Conservation (phyloP, 495 filamentous ascomycete species). For the Trichoderma parareesei region DNA sequence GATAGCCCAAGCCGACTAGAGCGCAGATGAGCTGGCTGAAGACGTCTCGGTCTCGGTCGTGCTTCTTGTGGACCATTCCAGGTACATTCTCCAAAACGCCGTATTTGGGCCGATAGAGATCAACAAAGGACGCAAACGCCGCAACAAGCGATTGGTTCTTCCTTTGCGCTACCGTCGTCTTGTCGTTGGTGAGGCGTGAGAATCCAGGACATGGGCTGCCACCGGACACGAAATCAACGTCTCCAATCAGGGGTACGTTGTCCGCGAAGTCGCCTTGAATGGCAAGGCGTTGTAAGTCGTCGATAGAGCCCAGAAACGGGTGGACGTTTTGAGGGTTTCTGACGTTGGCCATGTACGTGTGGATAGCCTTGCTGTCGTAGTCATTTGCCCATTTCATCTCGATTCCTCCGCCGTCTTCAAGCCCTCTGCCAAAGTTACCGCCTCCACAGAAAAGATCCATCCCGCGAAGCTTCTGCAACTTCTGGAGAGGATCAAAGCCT, state of each 20-base stretch:
- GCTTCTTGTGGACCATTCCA: constrained; percentile 41
- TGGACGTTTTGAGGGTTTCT: constrained; percentile 21
- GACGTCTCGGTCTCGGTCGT: constrained; percentile 43
- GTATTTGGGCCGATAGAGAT: constrained; percentile 64
- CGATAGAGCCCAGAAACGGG: constrained; percentile 59
- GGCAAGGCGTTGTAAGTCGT: constrained; percentile 53
- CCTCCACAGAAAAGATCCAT: constrained; percentile 67
- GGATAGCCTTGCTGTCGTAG: constrained; percentile 50
- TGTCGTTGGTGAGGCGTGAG: constrained; percentile 48
- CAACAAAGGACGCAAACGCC: constrained; percentile 62
- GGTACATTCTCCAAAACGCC: constrained; percentile 67
- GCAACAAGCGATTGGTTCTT: constrained; percentile 65
- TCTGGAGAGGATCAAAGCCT: constrained; percentile 43
- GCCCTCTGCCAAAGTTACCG: constrained; percentile 63
- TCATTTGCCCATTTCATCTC: constrained; percentile 59
- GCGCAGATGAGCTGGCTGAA: constrained; percentile 61
- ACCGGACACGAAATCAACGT: constrained; percentile 60
- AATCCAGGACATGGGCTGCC: constrained; percentile 71
- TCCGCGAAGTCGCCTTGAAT: constrained; percentile 38
- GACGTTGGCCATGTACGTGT: constrained; percentile 59
- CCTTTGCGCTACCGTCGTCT: constrained; percentile 34
- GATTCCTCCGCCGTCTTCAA: constrained; percentile 63
- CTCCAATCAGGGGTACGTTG: constrained; percentile 45
- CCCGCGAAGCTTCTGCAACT: constrained; percentile 35
- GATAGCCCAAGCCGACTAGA: constrained; percentile 66